A percentile compares a stretch with the other conserved stretches of the same genome.
Conservation (phyloP, 805 yeast genomes). For the Metschnikowia lachancei region DNA sequence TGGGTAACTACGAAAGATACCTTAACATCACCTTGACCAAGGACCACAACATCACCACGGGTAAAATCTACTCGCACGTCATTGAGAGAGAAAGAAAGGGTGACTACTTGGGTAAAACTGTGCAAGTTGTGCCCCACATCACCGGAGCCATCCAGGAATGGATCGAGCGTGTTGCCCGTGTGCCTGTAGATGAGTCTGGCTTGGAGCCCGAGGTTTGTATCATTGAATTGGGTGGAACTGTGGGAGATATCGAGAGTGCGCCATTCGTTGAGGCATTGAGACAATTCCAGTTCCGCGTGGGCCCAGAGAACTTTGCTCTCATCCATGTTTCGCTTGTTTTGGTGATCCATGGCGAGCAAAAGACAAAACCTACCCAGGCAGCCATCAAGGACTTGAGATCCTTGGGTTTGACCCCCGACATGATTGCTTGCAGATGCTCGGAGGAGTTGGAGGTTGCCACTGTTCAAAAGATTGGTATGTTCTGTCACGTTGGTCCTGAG, state of each 20-base stretch:
- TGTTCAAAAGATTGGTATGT: conserved; percentile 96
- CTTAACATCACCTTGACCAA: conserved; percentile 87
- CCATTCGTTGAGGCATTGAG: conserved; percentile 98
- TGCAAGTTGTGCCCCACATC: conserved; percentile 97
- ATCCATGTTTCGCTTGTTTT: conserved; percentile 97
- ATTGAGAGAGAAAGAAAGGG: conserved; percentile 95
- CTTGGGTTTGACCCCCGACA: conserved; percentile 90
- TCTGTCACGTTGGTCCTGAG: conserved; percentile 97
- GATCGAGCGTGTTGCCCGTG: conserved; percentile 88
- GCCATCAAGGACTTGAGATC: conserved; percentile 96
- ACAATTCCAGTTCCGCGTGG: conserved; percentile 98
- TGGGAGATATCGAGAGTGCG: conserved; percentile 98
- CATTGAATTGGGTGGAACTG: conserved; percentile 98
- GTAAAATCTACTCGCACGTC: conserved; percentile 92
- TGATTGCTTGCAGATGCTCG: conserved; percentile 97
- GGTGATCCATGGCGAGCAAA: conserved; percentile 97
- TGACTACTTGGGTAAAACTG: conserved; percentile 98
- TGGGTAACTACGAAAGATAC: conserved; percentile 97
- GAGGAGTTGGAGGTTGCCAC: conserved; percentile 77
- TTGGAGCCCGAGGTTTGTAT: conserved; percentile 94
- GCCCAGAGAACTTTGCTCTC: conserved; percentile 87
- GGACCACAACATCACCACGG: conserved; percentile 97
- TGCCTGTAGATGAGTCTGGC: conserved; percentile 90
- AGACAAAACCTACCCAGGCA: conserved; percentile 99
- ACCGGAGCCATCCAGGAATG: conserved; percentile 98